A percentile compares a stretch with the other conserved stretches of the same genome.
These are phyloP conservation scores for Naegleria fowleri DNA, from an alignment of 208 protist genomes.

Conservation along the genomic window DNA sequence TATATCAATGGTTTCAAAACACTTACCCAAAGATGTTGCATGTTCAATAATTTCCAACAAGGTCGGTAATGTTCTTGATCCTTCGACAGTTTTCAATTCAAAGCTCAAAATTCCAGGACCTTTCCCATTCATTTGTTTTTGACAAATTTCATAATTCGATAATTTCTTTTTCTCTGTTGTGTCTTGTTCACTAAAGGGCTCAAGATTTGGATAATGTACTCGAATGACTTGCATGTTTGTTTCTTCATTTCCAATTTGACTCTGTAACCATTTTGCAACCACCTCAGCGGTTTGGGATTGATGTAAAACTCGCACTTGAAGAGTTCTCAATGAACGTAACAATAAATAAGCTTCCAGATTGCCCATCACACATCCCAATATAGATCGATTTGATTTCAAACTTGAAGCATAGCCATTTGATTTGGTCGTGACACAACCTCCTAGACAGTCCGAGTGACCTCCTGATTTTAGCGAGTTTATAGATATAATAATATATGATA, in stretches of 20 bases:
- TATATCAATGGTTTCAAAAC: no score
- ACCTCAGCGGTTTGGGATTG: background rate
- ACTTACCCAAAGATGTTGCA: constrained; percentile 25
- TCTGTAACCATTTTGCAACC: background rate
- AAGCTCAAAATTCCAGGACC: constrained; percentile 37
- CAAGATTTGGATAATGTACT: background rate
- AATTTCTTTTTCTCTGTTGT: background rate
- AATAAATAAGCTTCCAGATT: constrained; percentile 31
- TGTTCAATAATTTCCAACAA: constrained; percentile 37
- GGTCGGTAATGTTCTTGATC: constrained; percentile 33
- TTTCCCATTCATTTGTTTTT: constrained; percentile 11
- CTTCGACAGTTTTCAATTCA: constrained; percentile 24
- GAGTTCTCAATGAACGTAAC: constrained; percentile 29
- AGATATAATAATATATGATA: background rate
- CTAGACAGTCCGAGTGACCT: constrained; percentile 23
- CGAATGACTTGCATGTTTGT: background rate
- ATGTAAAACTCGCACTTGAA: background rate
- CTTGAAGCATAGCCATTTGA: constrained; percentile 6
- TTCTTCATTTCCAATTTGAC: background rate
- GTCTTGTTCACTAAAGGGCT: background rate
- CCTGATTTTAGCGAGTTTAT: background rate
- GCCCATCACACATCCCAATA: constrained; percentile 23
- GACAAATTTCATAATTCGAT: background rate
- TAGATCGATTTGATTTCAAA: background rate
- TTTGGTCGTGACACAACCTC: constrained; percentile 15